Conservation (phyloP, 768 basidiomycete species). For the Lactarius evosmus region DNA sequence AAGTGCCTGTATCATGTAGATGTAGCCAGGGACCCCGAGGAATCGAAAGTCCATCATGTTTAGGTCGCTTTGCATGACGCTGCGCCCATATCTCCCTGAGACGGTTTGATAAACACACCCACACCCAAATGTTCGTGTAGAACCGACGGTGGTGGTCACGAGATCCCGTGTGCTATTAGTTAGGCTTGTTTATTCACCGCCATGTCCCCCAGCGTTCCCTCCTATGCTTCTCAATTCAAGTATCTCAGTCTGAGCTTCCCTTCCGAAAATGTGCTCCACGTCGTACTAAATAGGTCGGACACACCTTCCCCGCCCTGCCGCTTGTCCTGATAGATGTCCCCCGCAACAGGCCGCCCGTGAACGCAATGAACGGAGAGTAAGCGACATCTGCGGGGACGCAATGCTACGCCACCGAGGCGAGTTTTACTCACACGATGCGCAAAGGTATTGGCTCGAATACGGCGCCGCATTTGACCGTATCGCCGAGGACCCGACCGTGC, state of each 20-base stretch:
- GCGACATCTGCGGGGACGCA: background rate
- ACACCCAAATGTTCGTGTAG: no score
- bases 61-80: no score
- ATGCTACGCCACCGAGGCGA: background rate
- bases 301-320: background rate
- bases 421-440: background rate
- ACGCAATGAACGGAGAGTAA: constrained; percentile 22
- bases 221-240: constrained; percentile 26
- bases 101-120: no score
- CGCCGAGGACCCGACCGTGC: constrained; percentile 50
- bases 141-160: no score
- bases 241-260: constrained; percentile 25
- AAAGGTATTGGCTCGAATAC: constrained; percentile 73
- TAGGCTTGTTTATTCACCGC: no score
- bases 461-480: constrained; percentile 58
- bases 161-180: background rate
- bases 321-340: background rate
- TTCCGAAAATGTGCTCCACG: constrained; percentile 21
- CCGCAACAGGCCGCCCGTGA: constrained; percentile 21
- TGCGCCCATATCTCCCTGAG: no score
- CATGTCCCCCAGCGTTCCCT: background rate
- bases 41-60: no score
- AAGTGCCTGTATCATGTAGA: background rate
- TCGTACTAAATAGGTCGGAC: constrained; percentile 25
- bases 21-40: background rate